A percentile compares a stretch with the other conserved stretches of the same genome.
Evolutionary conservation across 805 yeast species (phyloP).

Genomic region (Hanseniaspora lachancei): DNA sequence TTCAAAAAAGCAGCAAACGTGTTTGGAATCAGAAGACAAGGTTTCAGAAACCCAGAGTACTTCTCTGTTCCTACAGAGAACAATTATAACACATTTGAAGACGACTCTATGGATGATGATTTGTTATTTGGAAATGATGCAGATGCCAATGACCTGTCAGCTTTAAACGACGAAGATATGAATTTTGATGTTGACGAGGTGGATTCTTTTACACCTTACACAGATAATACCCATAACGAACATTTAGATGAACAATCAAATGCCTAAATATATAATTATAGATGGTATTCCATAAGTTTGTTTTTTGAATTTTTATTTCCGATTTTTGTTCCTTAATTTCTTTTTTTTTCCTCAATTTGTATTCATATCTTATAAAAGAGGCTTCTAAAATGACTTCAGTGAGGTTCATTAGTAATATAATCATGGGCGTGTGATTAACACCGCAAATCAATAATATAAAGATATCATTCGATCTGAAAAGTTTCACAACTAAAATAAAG

Average conservation of each 20-base stretch:
- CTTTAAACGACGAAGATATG: conserved; percentile 28
- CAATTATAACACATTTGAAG: conserved; percentile 25
- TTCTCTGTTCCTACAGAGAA: conserved; percentile 19
- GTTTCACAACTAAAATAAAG: neutral
- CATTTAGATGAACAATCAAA: neutral
- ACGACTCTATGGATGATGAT: conserved; percentile 28
- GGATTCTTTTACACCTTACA: conserved; percentile 15
- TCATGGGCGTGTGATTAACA: too few relatives aligned
- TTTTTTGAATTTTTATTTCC: neutral
- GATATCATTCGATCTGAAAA: neutral
- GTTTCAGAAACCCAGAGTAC: conserved; percentile 13
- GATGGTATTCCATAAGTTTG: neutral
- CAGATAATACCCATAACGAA: conserved; percentile 13
- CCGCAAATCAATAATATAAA: too few relatives aligned
- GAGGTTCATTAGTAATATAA: too few relatives aligned
- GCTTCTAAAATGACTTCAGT: too few relatives aligned
- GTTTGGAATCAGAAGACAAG: conserved; percentile 5
- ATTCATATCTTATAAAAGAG: neutral
- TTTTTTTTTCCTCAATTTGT: neutral
- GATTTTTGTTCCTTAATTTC: neutral
- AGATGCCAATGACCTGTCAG: conserved; percentile 38
- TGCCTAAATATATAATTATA: neutral
- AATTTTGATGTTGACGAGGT: conserved; percentile 26
- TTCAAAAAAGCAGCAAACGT: conserved; percentile 4
- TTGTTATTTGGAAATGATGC: conserved; percentile 31